Percentiles rank a stretch among this genome's conserved stretches.
Evolutionary conservation across 768 basidiomycete genomes (phyloP).

Genomic region (Russula compacta): DNA sequence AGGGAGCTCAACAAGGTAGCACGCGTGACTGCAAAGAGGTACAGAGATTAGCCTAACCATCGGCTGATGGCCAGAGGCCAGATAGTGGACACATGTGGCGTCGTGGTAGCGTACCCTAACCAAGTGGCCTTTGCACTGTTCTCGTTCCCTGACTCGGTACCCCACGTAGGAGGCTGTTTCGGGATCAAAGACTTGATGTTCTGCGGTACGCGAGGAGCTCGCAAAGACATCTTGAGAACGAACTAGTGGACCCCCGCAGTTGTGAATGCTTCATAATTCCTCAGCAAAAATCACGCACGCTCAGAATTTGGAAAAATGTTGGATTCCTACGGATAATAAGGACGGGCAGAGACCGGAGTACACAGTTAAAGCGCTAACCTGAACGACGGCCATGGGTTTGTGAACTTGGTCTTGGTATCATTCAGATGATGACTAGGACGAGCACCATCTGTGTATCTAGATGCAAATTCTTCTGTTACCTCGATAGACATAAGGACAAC

Average conservation of each 20-base stretch:
- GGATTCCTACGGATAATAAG: background rate
- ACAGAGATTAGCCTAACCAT: background rate
- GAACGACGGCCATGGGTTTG: slow-evolving; percentile 20
- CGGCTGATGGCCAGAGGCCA: background rate
- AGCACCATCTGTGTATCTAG: slow-evolving; percentile 3
- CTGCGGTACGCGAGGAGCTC: background rate
- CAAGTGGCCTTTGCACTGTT: slow-evolving; percentile 17
- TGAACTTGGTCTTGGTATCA: slow-evolving; percentile 13
- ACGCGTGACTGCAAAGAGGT: slow-evolving; percentile 27
- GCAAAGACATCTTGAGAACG: background rate
- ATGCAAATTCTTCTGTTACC: slow-evolving; percentile 13
- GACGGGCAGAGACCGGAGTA: background rate
- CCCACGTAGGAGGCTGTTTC: slow-evolving; percentile 15
- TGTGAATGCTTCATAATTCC: background rate
- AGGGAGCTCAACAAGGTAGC: slow-evolving; percentile 33
- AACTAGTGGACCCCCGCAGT: background rate
- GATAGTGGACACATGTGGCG: too few relatives aligned
- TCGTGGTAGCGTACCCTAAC: slow-evolving; percentile 10
- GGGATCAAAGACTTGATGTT: slow-evolving; percentile 15
- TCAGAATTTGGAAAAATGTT: background rate
- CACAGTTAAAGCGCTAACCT: background rate
- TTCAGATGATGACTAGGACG: slow-evolving; percentile 17
- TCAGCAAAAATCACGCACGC: background rate
- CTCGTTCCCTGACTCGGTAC: background rate
- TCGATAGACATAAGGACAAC: background rate